Conservation (phyloP, 257 asterid species). For the Striga asiatica region DNA sequence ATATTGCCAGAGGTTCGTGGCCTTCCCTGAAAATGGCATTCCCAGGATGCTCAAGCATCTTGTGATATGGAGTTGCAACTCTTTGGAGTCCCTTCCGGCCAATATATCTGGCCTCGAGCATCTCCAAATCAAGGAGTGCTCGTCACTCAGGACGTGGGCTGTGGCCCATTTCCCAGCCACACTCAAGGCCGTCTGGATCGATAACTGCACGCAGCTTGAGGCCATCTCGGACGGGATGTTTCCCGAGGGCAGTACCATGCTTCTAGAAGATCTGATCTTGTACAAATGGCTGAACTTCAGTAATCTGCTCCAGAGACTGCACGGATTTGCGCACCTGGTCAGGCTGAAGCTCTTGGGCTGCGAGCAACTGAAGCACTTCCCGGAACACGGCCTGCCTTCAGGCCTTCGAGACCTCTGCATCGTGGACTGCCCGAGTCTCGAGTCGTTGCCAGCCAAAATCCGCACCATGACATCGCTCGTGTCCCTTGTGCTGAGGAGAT, state of each 20-base stretch:
- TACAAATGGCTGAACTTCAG: conserved; percentile 24
- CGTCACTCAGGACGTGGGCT: conserved; percentile 22
- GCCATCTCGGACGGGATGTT: conserved; percentile 21
- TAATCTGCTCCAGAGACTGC: conserved; percentile 10
- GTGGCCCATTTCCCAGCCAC: conserved; percentile 16
- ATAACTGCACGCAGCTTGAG: conserved; percentile 21
- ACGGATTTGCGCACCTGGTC: conserved; percentile 18
- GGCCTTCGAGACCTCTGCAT: conserved; percentile 23
- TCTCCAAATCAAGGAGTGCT: conserved; percentile 30
- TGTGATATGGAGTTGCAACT: conserved; percentile 27
- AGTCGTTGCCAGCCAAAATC: conserved; percentile 15
- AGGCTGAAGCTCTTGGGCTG: conserved; percentile 22
- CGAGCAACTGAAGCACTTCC: conserved; percentile 18
- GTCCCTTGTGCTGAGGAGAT: conserved; percentile 30
- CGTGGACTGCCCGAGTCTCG: conserved; percentile 26
- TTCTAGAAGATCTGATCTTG: conserved; percentile 24
- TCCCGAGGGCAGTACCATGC: not conserved
- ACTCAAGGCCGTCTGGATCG: conserved; percentile 22
- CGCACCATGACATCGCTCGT: conserved; percentile 12
- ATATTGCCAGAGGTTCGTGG: conserved; percentile 16
- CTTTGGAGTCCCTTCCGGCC: conserved; percentile 23
- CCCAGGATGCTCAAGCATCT: conserved; percentile 28
- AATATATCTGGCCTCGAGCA: conserved; percentile 24
- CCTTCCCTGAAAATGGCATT: conserved; percentile 23
- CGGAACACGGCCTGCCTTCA: conserved; percentile 28